phyloP scores from a whole-genome alignment of 345 rosid genomes.

The Litchi chinensis region DNA sequence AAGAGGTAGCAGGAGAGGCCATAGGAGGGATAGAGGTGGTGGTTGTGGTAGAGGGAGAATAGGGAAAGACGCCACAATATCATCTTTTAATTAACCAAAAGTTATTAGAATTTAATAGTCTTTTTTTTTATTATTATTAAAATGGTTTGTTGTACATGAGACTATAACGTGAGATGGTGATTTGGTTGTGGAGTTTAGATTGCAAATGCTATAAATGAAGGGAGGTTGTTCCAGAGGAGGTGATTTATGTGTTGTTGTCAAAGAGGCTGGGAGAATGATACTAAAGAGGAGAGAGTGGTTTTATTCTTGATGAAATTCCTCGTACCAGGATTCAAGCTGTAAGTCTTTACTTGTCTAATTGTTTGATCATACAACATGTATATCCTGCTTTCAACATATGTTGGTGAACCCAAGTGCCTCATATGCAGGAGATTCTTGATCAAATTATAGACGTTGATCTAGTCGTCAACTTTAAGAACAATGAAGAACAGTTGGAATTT shows the following conservation, averaged over 20 bases:
- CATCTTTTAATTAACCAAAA: too few species aligned
- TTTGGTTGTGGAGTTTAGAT: constrained; percentile 28
- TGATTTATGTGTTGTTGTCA: constrained; percentile 73
- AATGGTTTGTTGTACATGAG: background rate
- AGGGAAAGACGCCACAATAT: too few species aligned
- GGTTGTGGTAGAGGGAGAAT: too few species aligned
- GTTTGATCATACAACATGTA: background rate
- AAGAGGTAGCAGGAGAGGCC: too few species aligned
- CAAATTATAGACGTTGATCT: constrained; percentile 79
- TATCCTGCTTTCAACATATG: background rate
- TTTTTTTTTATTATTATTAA: too few species aligned
- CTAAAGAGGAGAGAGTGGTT: constrained; percentile 77
- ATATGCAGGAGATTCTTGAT: constrained; percentile 84
- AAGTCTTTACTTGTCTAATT: constrained; percentile 25
- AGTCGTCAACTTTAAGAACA: constrained; percentile 75
- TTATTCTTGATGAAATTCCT: constrained; percentile 93
- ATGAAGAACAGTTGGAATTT: constrained; percentile 36
- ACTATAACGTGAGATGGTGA: background rate
- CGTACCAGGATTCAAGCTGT: constrained; percentile 80
- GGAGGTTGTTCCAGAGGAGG: constrained; percentile 71
- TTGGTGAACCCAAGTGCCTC: too few species aligned
- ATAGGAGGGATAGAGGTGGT: too few species aligned
- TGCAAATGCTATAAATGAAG: constrained; percentile 64
- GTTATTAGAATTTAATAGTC: background rate
- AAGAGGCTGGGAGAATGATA: constrained; percentile 89